These are phyloP conservation scores for Ormosia semicastrata DNA, from an alignment of 306 rosid genomes.

Conservation along the genomic window DNA sequence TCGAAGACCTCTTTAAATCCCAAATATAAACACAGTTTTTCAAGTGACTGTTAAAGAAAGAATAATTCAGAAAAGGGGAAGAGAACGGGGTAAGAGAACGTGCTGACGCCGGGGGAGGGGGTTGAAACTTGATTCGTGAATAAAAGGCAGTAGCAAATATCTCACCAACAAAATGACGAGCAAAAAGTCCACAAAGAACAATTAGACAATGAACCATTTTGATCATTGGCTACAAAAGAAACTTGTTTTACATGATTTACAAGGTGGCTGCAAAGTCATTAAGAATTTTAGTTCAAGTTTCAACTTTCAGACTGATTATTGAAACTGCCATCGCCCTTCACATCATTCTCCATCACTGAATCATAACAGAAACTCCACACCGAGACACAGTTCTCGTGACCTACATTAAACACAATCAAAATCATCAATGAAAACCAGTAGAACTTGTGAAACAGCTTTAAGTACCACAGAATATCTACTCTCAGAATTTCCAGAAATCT, in stretches of 20 bases:
- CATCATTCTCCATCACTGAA: constrained; percentile 41
- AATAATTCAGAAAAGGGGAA: not conserved
- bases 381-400: constrained; percentile 77
- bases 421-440: not conserved
- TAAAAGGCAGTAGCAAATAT: not conserved
- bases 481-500: constrained; percentile 4
- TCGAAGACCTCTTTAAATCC: not conserved
- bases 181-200: not conserved
- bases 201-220: constrained; percentile 4
- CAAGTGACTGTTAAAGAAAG: constrained; percentile 3
- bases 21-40: not conserved
- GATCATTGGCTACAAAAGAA: constrained; percentile 4
- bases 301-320: constrained; percentile 35
- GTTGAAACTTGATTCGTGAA: not conserved
- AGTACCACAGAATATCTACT: not conserved
- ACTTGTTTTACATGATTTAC: constrained; percentile 8
- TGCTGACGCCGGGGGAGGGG: not conserved
- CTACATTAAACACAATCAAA: constrained; percentile 44
- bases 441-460: not conserved
- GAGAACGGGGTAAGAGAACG: not conserved
- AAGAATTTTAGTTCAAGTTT: constrained; percentile 25
- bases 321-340: constrained; percentile 18
- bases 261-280: constrained; percentile 8
- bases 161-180: constrained; percentile 8
- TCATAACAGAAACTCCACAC: constrained; percentile 79